These are phyloP conservation scores for Pistacia integerrima DNA, from an alignment of 345 rosid genomes.

Conservation along the genomic window DNA sequence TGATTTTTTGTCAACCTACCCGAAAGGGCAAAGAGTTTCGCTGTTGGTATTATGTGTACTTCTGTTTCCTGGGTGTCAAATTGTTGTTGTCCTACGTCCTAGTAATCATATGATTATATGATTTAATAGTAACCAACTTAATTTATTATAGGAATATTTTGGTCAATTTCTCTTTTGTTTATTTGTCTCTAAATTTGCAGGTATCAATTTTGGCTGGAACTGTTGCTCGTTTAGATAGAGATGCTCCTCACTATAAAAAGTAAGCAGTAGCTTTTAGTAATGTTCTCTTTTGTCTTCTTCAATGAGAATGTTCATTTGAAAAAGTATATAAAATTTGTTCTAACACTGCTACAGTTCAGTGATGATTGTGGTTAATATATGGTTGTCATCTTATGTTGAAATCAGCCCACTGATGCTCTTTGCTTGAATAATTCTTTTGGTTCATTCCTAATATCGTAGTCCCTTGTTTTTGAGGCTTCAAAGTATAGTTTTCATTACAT, in stretches of 20 bases:
- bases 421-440: neutral
- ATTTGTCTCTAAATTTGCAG: constrained; percentile 47
- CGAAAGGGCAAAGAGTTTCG: neutral
- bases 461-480: neutral
- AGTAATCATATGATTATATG: neutral
- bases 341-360: too few relatives aligned
- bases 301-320: neutral
- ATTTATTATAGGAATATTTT: constrained; percentile 6
- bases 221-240: constrained; percentile 94
- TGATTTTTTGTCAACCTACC: neutral
- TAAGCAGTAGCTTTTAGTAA: constrained; percentile 34
- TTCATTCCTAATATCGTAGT: neutral
- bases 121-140: neutral
- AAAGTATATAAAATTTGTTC: neutral
- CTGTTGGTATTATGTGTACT: neutral
- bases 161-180: neutral
- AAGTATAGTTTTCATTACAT: neutral
- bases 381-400: neutral
- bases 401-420: neutral
- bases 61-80: neutral
- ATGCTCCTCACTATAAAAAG: constrained; percentile 90
- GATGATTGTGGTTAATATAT: neutral
- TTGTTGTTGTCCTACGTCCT: neutral
- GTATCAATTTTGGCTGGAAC: constrained; percentile 97
- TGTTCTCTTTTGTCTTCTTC: constrained; percentile 5